Evolutionary conservation across 139 green algal species (phyloP).

Genomic region (Chlamydomonas sp.): DNA sequence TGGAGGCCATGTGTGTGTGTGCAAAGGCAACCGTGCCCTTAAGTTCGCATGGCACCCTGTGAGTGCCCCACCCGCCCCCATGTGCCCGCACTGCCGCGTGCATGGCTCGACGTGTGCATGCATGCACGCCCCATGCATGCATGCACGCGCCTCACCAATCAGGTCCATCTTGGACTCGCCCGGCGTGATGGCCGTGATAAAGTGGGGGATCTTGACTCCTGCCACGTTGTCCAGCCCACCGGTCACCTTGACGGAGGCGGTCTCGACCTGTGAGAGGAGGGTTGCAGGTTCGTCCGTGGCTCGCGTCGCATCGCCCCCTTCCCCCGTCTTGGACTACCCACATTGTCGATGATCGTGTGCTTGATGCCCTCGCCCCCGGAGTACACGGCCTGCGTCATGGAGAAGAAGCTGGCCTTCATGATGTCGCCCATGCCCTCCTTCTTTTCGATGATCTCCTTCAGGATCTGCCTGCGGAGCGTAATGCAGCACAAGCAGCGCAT

Average conservation of each 20-base stretch:
- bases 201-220: constrained; percentile 92
- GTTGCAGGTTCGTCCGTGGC: constrained; percentile 7
- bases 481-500: neutral
- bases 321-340: no score
- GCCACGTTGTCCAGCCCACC: constrained; percentile 89
- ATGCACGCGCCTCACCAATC: constrained; percentile 34
- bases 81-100: neutral
- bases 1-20: neutral
- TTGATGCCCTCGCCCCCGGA: constrained; percentile 84
- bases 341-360: constrained; percentile 91
- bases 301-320: constrained; percentile 41
- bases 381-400: constrained; percentile 92
- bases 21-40: neutral
- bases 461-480: constrained; percentile 32
- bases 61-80: neutral
- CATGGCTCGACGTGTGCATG: neutral
- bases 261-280: no score
- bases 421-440: constrained; percentile 77
- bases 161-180: constrained; percentile 81
- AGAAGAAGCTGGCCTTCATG: constrained; percentile 88
- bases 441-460: constrained; percentile 85
- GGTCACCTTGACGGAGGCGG: constrained; percentile 31
- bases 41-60: no score
- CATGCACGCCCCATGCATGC: neutral
- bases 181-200: constrained; percentile 55